Evolutionary conservation across 345 rosid species (phyloP).

Genomic region (Heritiera littoralis): DNA sequence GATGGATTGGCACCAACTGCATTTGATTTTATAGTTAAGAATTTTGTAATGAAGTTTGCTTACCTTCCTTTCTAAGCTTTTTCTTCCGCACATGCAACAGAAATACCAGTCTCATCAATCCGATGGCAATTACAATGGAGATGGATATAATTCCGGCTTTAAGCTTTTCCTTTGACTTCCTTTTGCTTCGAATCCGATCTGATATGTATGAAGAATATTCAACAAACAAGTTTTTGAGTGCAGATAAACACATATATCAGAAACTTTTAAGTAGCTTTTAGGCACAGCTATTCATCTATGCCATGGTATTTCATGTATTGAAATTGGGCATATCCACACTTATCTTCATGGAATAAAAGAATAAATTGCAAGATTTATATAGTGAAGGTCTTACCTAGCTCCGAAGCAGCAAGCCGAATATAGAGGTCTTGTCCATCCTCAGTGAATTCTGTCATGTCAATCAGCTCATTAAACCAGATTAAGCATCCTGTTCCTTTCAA

Average conservation of each 20-base stretch:
- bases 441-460: constrained; percentile 42
- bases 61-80: neutral
- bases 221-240: neutral
- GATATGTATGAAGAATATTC: neutral
- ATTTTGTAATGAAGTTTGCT: neutral
- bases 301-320: neutral
- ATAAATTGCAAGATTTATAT: neutral
- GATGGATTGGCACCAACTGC: neutral
- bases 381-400: constrained; percentile 11
- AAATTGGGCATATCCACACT: neutral
- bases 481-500: constrained; percentile 40
- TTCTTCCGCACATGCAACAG: neutral
- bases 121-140: neutral
- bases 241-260: too few species aligned
- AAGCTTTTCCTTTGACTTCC: neutral
- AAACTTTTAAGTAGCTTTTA: too few species aligned
- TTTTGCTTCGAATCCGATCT: neutral
- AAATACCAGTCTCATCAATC: neutral
- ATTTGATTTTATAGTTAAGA: neutral
- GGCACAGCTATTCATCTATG: too few species aligned
- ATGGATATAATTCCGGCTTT: neutral
- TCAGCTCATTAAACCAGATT: constrained; percentile 39
- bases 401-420: constrained; percentile 41
- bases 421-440: constrained; percentile 40
- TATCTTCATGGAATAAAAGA: neutral